phyloP scores from a whole-genome alignment of 176 grass and related monocot genomes.

The Aechmea fasciata region DNA sequence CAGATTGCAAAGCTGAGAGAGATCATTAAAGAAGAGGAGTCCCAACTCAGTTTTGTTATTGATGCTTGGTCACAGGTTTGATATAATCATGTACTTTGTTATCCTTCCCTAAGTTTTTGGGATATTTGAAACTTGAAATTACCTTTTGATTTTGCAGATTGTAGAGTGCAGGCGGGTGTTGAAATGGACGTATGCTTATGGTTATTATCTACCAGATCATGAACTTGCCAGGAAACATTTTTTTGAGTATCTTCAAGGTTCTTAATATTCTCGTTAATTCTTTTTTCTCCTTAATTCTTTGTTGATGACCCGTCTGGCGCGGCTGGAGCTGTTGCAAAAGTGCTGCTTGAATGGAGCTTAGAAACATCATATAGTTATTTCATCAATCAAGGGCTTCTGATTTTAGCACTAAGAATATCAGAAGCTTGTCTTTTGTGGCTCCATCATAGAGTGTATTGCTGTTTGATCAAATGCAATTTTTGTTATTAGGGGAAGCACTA shows the following conservation, averaged over 20 bases:
- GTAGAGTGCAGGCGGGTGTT: constrained; percentile 90
- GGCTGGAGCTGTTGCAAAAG: too few relatives aligned
- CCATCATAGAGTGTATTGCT: too few relatives aligned
- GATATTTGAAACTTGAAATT: constrained; percentile 3
- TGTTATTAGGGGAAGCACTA: too few relatives aligned
- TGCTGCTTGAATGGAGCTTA: too few relatives aligned
- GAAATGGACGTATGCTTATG: constrained; percentile 94
- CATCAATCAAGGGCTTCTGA: too few relatives aligned
- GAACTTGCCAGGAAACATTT: constrained; percentile 59
- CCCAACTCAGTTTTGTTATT: constrained; percentile 80
- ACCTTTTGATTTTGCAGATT: constrained; percentile 37
- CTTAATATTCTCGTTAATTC: constrained; percentile 1
- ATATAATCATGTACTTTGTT: background rate
- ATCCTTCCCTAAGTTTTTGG: constrained; percentile 5
- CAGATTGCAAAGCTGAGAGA: constrained; percentile 74
- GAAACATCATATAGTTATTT: too few relatives aligned
- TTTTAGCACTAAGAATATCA: too few relatives aligned
- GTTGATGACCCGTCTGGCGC: background rate
- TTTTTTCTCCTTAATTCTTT: background rate
- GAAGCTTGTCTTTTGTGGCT: too few relatives aligned
- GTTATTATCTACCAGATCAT: constrained; percentile 72
- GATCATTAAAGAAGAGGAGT: constrained; percentile 64
- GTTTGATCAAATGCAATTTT: too few relatives aligned
- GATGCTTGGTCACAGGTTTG: constrained; percentile 93
- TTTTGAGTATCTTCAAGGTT: constrained; percentile 97